These are phyloP conservation scores for Pseudevernia furfuracea DNA, from an alignment of 495 filamentous ascomycete species.

Conservation along the genomic window DNA sequence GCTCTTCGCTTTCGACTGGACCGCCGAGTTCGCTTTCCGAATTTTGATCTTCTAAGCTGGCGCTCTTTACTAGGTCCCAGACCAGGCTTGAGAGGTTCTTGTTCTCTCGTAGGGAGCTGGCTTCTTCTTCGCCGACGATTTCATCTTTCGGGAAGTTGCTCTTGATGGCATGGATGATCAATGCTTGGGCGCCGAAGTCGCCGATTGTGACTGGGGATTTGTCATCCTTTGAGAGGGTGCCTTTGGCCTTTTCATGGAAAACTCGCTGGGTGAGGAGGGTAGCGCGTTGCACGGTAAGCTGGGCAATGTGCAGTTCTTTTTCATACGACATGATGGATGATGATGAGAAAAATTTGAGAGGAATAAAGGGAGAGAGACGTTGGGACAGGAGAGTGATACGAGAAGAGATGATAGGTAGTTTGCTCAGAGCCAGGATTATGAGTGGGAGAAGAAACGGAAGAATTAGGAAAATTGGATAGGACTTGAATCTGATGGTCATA, in stretches of 20 bases:
- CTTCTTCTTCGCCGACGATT: slow-evolving; percentile 93
- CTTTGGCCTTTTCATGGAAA: slow-evolving; percentile 86
- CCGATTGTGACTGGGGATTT: slow-evolving; percentile 94
- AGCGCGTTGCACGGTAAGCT: slow-evolving; percentile 87
- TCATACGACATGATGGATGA: slow-evolving; percentile 51
- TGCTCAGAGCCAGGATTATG: slow-evolving; percentile 32
- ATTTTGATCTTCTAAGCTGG: slow-evolving; percentile 59
- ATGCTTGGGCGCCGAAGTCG: slow-evolving; percentile 94
- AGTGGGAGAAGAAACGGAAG: slow-evolving; percentile 43
- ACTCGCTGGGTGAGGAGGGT: slow-evolving; percentile 83
- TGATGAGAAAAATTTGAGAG: slow-evolving; percentile 15
- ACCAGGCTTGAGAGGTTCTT: slow-evolving; percentile 58
- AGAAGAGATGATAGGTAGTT: slow-evolving; percentile 35
- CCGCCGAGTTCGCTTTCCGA: slow-evolving; percentile 68
- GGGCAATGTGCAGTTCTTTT: slow-evolving; percentile 75
- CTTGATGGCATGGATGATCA: slow-evolving; percentile 84
- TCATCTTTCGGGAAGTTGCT: slow-evolving; percentile 84
- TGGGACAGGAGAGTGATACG: slow-evolving; percentile 37
- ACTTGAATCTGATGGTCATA: background rate
- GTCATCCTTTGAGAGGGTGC: slow-evolving; percentile 88
- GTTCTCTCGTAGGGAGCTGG: slow-evolving; percentile 64
- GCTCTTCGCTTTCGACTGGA: slow-evolving; percentile 55
- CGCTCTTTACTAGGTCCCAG: slow-evolving; percentile 69
- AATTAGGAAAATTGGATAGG: slow-evolving; percentile 32
- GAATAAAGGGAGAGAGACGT: slow-evolving; percentile 28